These are phyloP conservation scores for Leptodermis oblonga DNA, from an alignment of 257 asterid genomes.

Conservation along the genomic window DNA sequence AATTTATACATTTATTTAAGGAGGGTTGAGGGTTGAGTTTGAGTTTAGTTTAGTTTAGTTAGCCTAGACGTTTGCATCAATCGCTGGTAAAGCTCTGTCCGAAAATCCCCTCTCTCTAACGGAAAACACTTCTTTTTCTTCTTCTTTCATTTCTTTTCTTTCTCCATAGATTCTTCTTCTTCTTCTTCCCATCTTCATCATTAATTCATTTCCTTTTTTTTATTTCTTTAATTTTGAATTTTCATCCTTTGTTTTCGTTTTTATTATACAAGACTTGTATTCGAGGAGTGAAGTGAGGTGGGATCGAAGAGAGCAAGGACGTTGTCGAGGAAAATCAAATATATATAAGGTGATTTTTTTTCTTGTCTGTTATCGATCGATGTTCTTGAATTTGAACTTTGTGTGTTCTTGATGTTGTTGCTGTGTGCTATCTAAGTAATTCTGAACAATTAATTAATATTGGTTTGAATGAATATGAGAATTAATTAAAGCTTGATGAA, in stretches of 20 bases:
- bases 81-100: constrained; percentile 66
- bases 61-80: constrained; percentile 79
- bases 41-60: constrained; percentile 33
- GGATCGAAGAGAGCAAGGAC: background rate
- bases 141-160: constrained; percentile 10
- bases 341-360: background rate
- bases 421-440: background rate
- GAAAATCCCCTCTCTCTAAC: constrained; percentile 64
- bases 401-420: background rate
- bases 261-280: background rate
- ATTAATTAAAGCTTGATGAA: too few species aligned
- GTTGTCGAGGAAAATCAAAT: background rate
- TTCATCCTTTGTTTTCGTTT: background rate
- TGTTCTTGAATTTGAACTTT: background rate
- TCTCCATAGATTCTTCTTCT: constrained; percentile 16
- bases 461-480: background rate
- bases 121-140: constrained; percentile 44
- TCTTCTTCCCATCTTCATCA: background rate
- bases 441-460: background rate
- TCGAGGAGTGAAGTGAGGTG: constrained; percentile 2
- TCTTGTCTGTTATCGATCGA: background rate
- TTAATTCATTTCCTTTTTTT: background rate
- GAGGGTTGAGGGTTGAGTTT: background rate
- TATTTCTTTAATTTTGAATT: background rate
- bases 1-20: background rate